Evolutionary conservation across 306 rosid genomes (phyloP).

Genomic region (Acacia acuminata): DNA sequence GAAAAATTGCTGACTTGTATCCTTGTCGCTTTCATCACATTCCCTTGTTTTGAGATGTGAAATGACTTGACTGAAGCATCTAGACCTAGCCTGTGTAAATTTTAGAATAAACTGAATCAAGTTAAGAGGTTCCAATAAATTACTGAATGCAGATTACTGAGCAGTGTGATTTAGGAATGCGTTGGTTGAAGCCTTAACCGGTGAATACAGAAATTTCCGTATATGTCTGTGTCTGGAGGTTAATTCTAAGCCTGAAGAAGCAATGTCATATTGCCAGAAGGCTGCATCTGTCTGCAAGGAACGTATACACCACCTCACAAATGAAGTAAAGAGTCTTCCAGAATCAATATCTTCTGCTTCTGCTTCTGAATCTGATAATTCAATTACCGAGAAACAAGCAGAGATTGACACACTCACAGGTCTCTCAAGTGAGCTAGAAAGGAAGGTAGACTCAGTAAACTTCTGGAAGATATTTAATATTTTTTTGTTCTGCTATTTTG

Average conservation of each 20-base stretch:
- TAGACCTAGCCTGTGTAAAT: conserved; percentile 12
- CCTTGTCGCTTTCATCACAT: conserved; percentile 44
- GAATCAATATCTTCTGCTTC: conserved; percentile 51
- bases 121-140: conserved; percentile 8
- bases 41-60: conserved; percentile 14
- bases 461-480: neutral
- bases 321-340: conserved; percentile 54
- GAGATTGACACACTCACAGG: conserved; percentile 81
- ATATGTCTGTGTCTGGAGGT: conserved; percentile 89
- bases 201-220: conserved; percentile 71
- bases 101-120: conserved; percentile 4
- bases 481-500: conserved; percentile 11
- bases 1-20: conserved; percentile 92
- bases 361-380: conserved; percentile 42
- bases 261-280: conserved; percentile 70
- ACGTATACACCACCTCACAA: conserved; percentile 58
- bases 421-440: conserved; percentile 86
- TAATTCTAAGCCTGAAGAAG: conserved; percentile 79
- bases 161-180: conserved; percentile 6
- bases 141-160: conserved; percentile 17
- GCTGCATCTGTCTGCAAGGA: conserved; percentile 85
- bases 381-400: conserved; percentile 57
- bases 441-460: conserved; percentile 57
- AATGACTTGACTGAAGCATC: conserved; percentile 17
- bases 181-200: conserved; percentile 51